Conservation (phyloP, 2,329 filamentous ascomycete genomes). For the Fonsecaea monophora region DNA sequence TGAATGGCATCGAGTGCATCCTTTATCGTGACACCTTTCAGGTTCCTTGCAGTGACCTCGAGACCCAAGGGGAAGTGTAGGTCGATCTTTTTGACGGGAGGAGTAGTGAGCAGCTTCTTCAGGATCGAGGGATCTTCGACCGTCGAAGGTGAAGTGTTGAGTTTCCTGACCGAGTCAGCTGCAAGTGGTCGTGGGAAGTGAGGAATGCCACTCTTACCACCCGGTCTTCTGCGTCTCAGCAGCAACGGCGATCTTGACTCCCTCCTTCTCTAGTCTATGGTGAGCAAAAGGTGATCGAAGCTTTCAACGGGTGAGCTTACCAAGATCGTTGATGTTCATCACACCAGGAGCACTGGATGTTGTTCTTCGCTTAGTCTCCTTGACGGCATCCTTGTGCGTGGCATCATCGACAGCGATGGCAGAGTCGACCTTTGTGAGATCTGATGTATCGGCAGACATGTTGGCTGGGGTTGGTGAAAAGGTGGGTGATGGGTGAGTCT, state of each 20-base stretch:
- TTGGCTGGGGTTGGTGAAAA: slow-evolving; percentile 21
- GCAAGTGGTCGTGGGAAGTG: background rate
- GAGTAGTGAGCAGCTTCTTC: slow-evolving; percentile 78
- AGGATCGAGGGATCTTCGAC: slow-evolving; percentile 85
- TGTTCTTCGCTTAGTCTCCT: slow-evolving; percentile 62
- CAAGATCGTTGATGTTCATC: slow-evolving; percentile 82
- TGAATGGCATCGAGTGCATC: slow-evolving; percentile 94
- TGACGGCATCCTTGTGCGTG: slow-evolving; percentile 62
- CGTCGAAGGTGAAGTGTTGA: slow-evolving; percentile 81
- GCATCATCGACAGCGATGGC: slow-evolving; percentile 78
- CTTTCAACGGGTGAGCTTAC: slow-evolving; percentile 60
- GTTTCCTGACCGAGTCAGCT: slow-evolving; percentile 69
- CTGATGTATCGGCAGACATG: slow-evolving; percentile 42
- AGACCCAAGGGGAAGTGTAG: slow-evolving; percentile 88
- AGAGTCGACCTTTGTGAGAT: slow-evolving; percentile 80
- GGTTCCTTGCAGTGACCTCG: slow-evolving; percentile 85
- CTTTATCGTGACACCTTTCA: slow-evolving; percentile 96
- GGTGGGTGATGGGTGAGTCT: slow-evolving; percentile 8
- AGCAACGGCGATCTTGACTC: slow-evolving; percentile 74
- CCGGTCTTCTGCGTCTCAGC: slow-evolving; percentile 85
- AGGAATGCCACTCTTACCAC: slow-evolving; percentile 67
- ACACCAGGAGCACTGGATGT: slow-evolving; percentile 77
- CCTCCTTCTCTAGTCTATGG: slow-evolving; percentile 69
- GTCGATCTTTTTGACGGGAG: slow-evolving; percentile 92
- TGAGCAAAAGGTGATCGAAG: background rate